These are phyloP conservation scores for Herpotrichia juniperi DNA, from an alignment of 2,329 filamentous ascomycete genomes.

Conservation along the genomic window DNA sequence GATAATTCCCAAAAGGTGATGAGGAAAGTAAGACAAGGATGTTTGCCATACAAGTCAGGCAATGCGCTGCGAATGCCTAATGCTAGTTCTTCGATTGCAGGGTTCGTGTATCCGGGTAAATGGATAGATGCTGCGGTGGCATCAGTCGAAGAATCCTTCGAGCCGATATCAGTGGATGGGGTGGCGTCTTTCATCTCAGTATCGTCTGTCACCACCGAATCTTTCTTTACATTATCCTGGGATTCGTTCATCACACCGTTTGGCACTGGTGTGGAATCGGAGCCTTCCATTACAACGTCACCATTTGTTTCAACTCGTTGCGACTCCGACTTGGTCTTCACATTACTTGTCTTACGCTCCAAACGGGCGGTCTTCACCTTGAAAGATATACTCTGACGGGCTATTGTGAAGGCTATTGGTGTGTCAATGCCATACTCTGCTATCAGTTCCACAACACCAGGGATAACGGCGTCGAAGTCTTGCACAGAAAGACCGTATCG, in stretches of 20 bases:
- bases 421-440: slow-evolving; percentile 79
- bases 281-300: slow-evolving; percentile 52
- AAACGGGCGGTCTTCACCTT: slow-evolving; percentile 46
- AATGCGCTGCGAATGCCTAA: slow-evolving; percentile 68
- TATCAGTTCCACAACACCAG: slow-evolving; percentile 75
- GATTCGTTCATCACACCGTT: slow-evolving; percentile 9
- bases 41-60: slow-evolving; percentile 68
- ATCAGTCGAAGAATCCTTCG: background rate
- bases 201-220: slow-evolving; percentile 27
- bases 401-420: slow-evolving; percentile 83
- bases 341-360: slow-evolving; percentile 19
- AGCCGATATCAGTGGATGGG: slow-evolving; percentile 3
- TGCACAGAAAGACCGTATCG: slow-evolving; percentile 76
- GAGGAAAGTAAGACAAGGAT: slow-evolving; percentile 81
- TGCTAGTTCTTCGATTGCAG: slow-evolving; percentile 76
- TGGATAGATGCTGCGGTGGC: background rate
- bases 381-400: slow-evolving; percentile 70
- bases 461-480: slow-evolving; percentile 80
- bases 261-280: slow-evolving; percentile 17
- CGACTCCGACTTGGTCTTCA: slow-evolving; percentile 29
- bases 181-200: slow-evolving; percentile 49
- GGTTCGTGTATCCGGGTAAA: slow-evolving; percentile 57
- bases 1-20: slow-evolving; percentile 92
- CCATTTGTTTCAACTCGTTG: slow-evolving; percentile 49
- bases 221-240: slow-evolving; percentile 6